Evolutionary conservation across 345 rosid genomes (phyloP).

Genomic region (Heritiera fomes): DNA sequence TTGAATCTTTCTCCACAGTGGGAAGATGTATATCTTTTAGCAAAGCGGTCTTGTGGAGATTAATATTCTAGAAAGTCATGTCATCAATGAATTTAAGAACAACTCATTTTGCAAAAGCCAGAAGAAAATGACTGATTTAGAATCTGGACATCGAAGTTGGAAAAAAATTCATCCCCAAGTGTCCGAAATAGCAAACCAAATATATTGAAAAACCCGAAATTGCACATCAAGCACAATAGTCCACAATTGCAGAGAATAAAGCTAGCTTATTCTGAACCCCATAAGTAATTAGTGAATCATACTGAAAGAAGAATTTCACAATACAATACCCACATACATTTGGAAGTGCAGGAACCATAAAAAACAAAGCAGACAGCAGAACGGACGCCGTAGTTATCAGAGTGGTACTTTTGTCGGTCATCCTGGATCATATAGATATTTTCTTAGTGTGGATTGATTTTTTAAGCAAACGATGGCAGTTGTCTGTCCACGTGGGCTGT

Average conservation of each 20-base stretch:
- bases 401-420: conserved; percentile 72
- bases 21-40: background rate
- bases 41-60: background rate
- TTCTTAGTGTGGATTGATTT: conserved; percentile 56
- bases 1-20: background rate
- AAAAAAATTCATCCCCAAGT: background rate
- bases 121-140: background rate
- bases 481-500: conserved; percentile 74
- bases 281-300: too few relatives aligned
- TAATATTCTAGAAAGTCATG: background rate
- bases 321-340: background rate
- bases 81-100: background rate
- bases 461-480: conserved; percentile 72
- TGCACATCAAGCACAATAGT: background rate
- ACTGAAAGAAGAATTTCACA: background rate
- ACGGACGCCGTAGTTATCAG: conserved; percentile 21
- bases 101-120: background rate
- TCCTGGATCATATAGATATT: conserved; percentile 80
- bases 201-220: conserved; percentile 5
- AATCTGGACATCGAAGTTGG: background rate
- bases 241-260: background rate
- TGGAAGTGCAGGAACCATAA: conserved; percentile 18
- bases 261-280: too few relatives aligned
- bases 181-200: background rate
- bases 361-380: background rate